A percentile compares a stretch with the other conserved stretches of the same genome.
These are phyloP conservation scores for Colletotrichum cuscutae DNA, from an alignment of 2,329 filamentous ascomycete species.

Conservation along the genomic window DNA sequence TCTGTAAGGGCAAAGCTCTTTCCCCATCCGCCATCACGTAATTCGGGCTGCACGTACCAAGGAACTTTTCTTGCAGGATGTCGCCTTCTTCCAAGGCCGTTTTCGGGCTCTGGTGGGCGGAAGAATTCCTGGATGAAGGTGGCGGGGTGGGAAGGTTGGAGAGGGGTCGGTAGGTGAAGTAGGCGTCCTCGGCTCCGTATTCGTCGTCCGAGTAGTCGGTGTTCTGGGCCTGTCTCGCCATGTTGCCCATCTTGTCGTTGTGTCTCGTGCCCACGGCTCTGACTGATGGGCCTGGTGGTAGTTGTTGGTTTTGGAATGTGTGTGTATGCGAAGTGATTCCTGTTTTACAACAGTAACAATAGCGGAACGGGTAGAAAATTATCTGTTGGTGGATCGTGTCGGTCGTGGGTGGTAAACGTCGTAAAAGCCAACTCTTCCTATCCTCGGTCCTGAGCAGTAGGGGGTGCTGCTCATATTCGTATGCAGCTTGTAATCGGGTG, in stretches of 20 bases:
- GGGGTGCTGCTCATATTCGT: conserved; percentile 37
- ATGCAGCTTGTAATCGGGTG: conserved; percentile 5
- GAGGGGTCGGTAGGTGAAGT: conserved; percentile 74
- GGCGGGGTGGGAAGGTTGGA: conserved; percentile 76
- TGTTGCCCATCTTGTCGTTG: conserved; percentile 29
- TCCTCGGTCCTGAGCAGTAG: conserved; percentile 36
- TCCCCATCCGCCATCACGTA: conserved; percentile 13
- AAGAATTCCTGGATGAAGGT: conserved; percentile 60
- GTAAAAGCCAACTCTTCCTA: conserved; percentile 36
- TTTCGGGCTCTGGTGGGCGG: conserved; percentile 54
- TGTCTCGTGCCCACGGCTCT: background rate
- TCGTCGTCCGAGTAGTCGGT: conserved; percentile 51
- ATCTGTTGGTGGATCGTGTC: conserved; percentile 27
- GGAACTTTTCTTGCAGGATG: conserved; percentile 49
- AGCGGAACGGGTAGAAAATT: background rate
- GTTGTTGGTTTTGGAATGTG: background rate
- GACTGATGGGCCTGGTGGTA: background rate
- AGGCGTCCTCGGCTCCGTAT: conserved; percentile 61
- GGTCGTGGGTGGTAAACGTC: conserved; percentile 22
- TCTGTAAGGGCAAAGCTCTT: background rate
- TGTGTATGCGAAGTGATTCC: background rate
- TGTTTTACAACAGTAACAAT: background rate
- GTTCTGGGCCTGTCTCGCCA: conserved; percentile 32
- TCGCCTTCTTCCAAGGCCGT: conserved; percentile 56
- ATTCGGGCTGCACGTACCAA: conserved; percentile 45